These are phyloP conservation scores for Raffaelea albimanens DNA, from an alignment of 2,329 filamentous ascomycete species.

Conservation along the genomic window DNA sequence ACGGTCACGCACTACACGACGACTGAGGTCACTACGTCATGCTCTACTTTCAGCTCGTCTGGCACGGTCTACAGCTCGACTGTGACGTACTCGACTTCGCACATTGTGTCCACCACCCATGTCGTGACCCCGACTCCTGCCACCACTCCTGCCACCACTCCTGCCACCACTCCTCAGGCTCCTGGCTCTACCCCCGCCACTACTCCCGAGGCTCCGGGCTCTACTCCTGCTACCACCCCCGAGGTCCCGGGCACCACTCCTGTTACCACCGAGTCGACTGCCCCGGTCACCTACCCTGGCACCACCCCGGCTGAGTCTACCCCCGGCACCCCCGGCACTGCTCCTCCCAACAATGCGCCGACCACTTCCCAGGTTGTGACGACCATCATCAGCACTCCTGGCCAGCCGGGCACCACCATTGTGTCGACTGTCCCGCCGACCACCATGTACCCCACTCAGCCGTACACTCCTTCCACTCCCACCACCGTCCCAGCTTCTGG, in stretches of 20 bases:
- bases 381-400: no score
- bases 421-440: no score
- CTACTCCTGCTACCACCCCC: neutral
- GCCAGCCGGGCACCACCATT: no score
- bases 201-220: neutral
- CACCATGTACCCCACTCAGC: neutral
- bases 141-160: neutral
- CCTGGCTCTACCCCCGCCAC: neutral
- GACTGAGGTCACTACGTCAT: neutral
- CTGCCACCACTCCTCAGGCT: neutral
- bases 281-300: neutral
- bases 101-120: neutral
- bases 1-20: neutral
- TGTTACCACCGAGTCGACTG: neutral
- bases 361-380: neutral
- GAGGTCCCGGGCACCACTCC: neutral
- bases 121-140: neutral
- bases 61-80: neutral
- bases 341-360: neutral
- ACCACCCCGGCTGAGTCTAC: neutral
- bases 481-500: neutral
- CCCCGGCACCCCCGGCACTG: no score
- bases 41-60: neutral
- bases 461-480: neutral
- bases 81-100: neutral